Conservation (phyloP, 2,329 filamentous ascomycete genomes). For the Periconia digitata region DNA sequence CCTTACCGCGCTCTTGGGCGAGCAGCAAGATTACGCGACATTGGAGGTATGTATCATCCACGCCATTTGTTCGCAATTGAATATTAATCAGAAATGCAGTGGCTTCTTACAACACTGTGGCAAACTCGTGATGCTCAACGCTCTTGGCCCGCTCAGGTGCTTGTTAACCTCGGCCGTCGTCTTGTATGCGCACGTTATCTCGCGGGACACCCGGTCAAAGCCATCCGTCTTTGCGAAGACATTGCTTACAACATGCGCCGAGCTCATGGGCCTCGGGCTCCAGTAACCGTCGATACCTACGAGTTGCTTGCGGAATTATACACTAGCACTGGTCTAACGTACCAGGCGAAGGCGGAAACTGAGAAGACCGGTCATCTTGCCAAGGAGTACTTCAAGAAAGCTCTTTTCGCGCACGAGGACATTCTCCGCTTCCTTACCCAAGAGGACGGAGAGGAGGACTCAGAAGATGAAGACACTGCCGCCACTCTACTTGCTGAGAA, state of each 20-base stretch:
- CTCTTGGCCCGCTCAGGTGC: constrained; percentile 40
- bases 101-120: constrained; percentile 43
- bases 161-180: constrained; percentile 56
- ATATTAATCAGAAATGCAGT: constrained; percentile 15
- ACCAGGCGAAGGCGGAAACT: constrained; percentile 39
- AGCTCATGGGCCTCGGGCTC: constrained; percentile 53
- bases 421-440: constrained; percentile 35
- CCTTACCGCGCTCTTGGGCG: constrained; percentile 47
- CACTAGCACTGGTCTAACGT: constrained; percentile 44
- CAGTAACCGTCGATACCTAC: constrained; percentile 53
- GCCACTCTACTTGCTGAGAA: constrained; percentile 40
- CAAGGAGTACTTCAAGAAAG: constrained; percentile 44
- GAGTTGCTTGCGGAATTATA: constrained; percentile 54
- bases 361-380: constrained; percentile 41
- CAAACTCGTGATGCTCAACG: constrained; percentile 36
- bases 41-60: constrained; percentile 29
- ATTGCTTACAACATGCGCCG: constrained; percentile 60
- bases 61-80: background rate
- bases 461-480: constrained; percentile 40
- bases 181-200: constrained; percentile 57
- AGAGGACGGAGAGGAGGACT: constrained; percentile 25
- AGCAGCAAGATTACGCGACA: constrained; percentile 49
- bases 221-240: constrained; percentile 51
- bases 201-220: constrained; percentile 46
- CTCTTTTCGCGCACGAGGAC: constrained; percentile 33